Evolutionary conservation across 73 alveolate species (phyloP).

Genomic region (Uronychia setigera): DNA sequence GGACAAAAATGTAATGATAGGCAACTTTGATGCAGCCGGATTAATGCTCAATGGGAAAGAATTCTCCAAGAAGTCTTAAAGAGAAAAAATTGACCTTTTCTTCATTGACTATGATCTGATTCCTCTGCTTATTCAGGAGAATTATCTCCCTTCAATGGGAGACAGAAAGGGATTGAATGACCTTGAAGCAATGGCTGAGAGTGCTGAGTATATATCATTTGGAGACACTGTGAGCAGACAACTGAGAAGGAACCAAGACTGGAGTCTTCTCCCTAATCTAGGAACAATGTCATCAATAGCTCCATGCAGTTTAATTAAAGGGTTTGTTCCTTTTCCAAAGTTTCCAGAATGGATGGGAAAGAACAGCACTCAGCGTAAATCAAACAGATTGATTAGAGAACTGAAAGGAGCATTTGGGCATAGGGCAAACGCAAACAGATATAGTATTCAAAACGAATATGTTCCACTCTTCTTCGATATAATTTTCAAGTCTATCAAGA

Average conservation of each 20-base stretch:
- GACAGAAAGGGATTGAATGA: slow-evolving; percentile 48
- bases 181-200: slow-evolving; percentile 57
- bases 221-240: slow-evolving; percentile 72
- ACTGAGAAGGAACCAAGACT: slow-evolving; percentile 73
- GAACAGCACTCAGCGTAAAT: slow-evolving; percentile 80
- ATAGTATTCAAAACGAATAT: slow-evolving; percentile 44
- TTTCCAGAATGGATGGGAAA: slow-evolving; percentile 96
- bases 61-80: slow-evolving; percentile 54
- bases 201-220: slow-evolving; percentile 79
- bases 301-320: slow-evolving; percentile 63
- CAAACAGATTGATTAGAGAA: slow-evolving; percentile 83
- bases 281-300: slow-evolving; percentile 75
- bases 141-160: slow-evolving; percentile 81
- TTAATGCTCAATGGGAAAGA: slow-evolving; percentile 73
- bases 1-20: slow-evolving; percentile 90
- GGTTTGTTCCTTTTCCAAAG: slow-evolving; percentile 66
- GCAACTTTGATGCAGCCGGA: slow-evolving; percentile 93
- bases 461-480: slow-evolving; percentile 50
- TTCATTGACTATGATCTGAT: slow-evolving; percentile 96
- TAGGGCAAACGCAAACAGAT: slow-evolving; percentile 56
- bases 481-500: slow-evolving; percentile 54
- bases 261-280: slow-evolving; percentile 82
- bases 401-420: slow-evolving; percentile 69
- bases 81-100: slow-evolving; percentile 89
- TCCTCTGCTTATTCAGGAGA: slow-evolving; percentile 94